phyloP scores from a whole-genome alignment of 2,329 filamentous ascomycete genomes.

The Malbranchea zuffiana region DNA sequence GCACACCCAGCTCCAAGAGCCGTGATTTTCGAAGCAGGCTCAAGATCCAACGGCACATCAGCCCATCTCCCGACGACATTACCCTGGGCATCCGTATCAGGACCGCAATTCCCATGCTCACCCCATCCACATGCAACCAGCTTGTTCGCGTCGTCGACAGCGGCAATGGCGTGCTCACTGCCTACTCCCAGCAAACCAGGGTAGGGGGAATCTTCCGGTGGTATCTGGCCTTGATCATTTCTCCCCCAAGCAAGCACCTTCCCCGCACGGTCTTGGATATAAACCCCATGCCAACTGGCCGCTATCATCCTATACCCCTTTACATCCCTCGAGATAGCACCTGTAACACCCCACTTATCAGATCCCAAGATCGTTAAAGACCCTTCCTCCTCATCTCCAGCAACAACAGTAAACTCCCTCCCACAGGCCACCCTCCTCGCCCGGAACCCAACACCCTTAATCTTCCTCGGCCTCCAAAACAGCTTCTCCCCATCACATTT shows the following conservation, averaged over 20 bases:
- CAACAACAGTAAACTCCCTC: constrained; percentile 71
- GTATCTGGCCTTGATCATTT: constrained; percentile 72
- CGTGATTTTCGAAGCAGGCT: constrained; percentile 43
- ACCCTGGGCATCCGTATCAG: constrained; percentile 47
- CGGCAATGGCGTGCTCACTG: constrained; percentile 79
- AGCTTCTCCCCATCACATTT: constrained; percentile 36
- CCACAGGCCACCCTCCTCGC: constrained; percentile 62
- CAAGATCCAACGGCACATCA: constrained; percentile 49
- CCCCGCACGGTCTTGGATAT: constrained; percentile 53
- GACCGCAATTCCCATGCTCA: constrained; percentile 92
- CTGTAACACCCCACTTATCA: constrained; percentile 59
- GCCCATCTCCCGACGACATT: constrained; percentile 62
- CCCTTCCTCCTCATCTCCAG: constrained; percentile 45
- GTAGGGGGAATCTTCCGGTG: constrained; percentile 50
- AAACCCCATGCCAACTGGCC: constrained; percentile 75
- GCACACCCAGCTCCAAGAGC: constrained; percentile 76
- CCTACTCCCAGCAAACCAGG: constrained; percentile 54
- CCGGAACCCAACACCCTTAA: constrained; percentile 51
- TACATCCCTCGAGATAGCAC: constrained; percentile 44
- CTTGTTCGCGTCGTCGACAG: constrained; percentile 51
- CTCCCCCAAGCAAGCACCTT: constrained; percentile 65
- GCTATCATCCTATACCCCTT: constrained; percentile 56
- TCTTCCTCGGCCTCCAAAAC: constrained; percentile 49
- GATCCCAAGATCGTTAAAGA: constrained; percentile 56
- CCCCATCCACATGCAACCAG: constrained; percentile 92